Evolutionary conservation across 352 stramenopile species (phyloP).

Genomic region (Thalassiosira hispida): DNA sequence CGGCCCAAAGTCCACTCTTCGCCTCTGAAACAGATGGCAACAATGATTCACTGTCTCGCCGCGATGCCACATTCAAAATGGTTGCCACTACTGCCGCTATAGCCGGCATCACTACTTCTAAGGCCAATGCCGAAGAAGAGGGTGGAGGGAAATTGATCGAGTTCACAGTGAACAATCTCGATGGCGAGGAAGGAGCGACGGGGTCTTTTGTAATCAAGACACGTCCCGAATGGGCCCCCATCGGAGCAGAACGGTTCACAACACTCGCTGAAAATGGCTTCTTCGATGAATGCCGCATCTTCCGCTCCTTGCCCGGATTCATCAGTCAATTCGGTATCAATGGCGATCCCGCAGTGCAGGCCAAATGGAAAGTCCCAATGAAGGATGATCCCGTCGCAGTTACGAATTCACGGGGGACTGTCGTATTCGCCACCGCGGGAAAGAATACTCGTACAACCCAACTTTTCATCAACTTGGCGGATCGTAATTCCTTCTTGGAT

Average conservation of each 20-base stretch:
- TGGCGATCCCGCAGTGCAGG: slow-evolving; percentile 67
- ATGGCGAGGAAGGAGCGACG: slow-evolving; percentile 64
- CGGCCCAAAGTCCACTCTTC: background rate
- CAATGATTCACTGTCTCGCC: slow-evolving; percentile 25
- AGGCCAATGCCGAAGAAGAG: slow-evolving; percentile 41
- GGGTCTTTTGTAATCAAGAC: slow-evolving; percentile 72
- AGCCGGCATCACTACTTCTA: background rate
- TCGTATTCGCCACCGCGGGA: slow-evolving; percentile 87
- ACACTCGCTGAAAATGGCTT: slow-evolving; percentile 64
- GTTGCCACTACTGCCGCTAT: slow-evolving; percentile 11
- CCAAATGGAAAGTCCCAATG: slow-evolving; percentile 48
- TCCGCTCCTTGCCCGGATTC: slow-evolving; percentile 80
- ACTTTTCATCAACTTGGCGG: slow-evolving; percentile 87
- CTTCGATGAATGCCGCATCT: slow-evolving; percentile 77
- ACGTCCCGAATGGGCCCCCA: slow-evolving; percentile 72
- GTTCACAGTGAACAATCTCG: slow-evolving; percentile 75
- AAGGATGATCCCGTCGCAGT: slow-evolving; percentile 73
- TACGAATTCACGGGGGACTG: slow-evolving; percentile 79
- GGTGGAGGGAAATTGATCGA: slow-evolving; percentile 59
- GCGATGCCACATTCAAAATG: slow-evolving; percentile 19
- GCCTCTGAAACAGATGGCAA: slow-evolving; percentile 6
- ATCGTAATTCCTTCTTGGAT: slow-evolving; percentile 84
- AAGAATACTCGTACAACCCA: slow-evolving; percentile 87
- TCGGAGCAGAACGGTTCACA: slow-evolving; percentile 74
- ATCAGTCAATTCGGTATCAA: slow-evolving; percentile 84